Evolutionary conservation across 495 filamentous ascomycete genomes (phyloP), one percentile per base, ranked within the genome.

Genomic region (Annulohypoxylon stygium): DNA sequence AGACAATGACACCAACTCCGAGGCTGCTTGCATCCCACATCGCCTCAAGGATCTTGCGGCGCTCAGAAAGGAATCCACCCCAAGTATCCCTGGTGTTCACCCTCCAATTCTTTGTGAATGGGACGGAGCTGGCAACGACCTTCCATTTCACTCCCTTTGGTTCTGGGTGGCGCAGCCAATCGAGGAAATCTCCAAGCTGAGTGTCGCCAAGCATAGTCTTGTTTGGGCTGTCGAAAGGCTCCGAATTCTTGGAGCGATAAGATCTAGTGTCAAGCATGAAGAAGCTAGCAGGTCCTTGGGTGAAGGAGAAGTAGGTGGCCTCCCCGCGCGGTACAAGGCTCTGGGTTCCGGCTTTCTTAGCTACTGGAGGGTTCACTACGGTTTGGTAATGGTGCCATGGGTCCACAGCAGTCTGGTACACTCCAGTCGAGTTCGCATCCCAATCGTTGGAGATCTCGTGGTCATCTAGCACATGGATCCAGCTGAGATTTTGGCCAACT

Each of bases 41-140:
- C 8, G 92, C 91, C 75, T 97, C 90, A 48, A 98, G 89, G 50
- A 99, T 88, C 65, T 81, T 86, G 33, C 85, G 87, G 14, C 96
- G 90, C 81, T 99, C 96, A 50, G 85, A 73, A 11, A 97, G 84
- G 80, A 94, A 97, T 0, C 93, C 94, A 39, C 91, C 93, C 96
- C 96, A 99, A 2, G 96, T 98, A 76, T 99, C 96, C 47, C 87
- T 83, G 3, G 85, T 88, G 63, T 93, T 92, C 71, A 96, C 86
- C 30, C 86, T 89, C 96, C 96, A 99, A 81, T 99, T 99, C 80
- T 97, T 95, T 12, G 96, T 98, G 81, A 99, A 97, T 0, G 96
- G 96, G 34, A 98, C 90, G 33, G 91, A 93, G 53, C 92, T 93
- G 4, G 93, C 89, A 39, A 99, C 81, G 76, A 99, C 90, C 82